Evolutionary conservation across 106 monocot species (phyloP), one percentile per base, ranked within the genome.

Genomic region (Dendrobium chrysotoxum): DNA sequence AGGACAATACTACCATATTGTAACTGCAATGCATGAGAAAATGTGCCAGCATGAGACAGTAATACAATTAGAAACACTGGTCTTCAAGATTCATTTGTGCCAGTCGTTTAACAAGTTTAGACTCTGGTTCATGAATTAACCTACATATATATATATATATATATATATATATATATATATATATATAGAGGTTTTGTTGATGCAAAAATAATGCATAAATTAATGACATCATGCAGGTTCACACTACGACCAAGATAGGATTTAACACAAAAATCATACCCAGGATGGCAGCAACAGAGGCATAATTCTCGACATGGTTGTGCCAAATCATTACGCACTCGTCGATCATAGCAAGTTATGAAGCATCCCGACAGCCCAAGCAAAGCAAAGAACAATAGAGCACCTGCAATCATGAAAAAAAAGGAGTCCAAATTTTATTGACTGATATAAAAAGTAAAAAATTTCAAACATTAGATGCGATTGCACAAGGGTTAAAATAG

Each of bases 281-380:
- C 97, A 58, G 97, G 92, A 42, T 92, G 94, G 76, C 97, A 98
- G 79, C 97, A 94, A 88, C 94, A 94, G 35, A 92, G 81, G 83
- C 94, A 94, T 65, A 98, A 79, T 71, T 98, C 94, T 83, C 91
- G 85, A 68, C 97, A 98, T 12, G 97, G 94, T 79, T 98, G 94
- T 79, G 94, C 92, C 77, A 94, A 81, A 83, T 94, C 97, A 91
- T 89, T 94, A 1, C 91, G 86, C 26, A 98, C 83, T 78, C 92
- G 81, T 54, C 94, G 86, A 80, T 98, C 94, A 87, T 91, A 98
- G 81, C 92, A 92, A 75, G 94, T 98, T 80, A 98, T 87, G 77
- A 94, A 87, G 82, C 94, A 98, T 76, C 97, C 97, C 67, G 91
- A 98, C 40, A 98, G 84, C 66, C 97, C 97, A 53, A 98, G 83